phyloP scores from a whole-genome alignment of 2,329 filamentous ascomycete species.

The Aspergillus fumigatiaffinis region DNA sequence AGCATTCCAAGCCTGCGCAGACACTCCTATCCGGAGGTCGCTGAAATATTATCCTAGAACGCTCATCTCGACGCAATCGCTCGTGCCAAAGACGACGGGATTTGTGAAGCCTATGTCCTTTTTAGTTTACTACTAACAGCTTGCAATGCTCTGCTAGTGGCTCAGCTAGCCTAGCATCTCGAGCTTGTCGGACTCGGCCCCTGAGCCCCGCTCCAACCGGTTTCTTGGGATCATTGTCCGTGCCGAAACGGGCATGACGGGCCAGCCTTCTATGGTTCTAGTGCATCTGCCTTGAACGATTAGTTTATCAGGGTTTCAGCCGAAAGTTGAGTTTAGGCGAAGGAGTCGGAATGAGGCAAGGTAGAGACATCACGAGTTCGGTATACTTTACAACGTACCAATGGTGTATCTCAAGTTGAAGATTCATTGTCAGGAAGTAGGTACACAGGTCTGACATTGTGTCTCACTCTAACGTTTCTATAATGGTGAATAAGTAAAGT shows the following conservation, averaged over 20 bases:
- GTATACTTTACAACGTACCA: background rate
- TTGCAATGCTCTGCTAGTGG: no score
- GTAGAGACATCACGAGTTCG: background rate
- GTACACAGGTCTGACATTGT: background rate
- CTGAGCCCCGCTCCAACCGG: background rate
- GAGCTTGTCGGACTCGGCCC: background rate
- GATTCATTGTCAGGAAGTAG: background rate
- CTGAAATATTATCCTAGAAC: background rate
- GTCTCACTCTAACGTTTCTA: background rate
- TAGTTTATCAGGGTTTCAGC: no score
- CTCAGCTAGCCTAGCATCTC: background rate
- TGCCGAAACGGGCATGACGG: background rate
- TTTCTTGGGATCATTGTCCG: background rate
- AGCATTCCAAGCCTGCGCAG: background rate
- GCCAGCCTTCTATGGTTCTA: background rate
- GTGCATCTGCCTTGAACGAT: background rate
- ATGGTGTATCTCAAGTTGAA: background rate
- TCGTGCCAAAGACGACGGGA: background rate
- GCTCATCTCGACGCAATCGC: no score
- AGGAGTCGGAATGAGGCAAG: no score
- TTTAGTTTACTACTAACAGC: background rate
- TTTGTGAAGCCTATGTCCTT: background rate
- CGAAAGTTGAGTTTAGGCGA: no score
- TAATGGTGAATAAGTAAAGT: background rate
- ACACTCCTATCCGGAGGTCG: background rate